Base-by-base conservation (phyloP, 2,329 filamentous ascomycete species). In the Leptosphaerulina australis region DNA sequence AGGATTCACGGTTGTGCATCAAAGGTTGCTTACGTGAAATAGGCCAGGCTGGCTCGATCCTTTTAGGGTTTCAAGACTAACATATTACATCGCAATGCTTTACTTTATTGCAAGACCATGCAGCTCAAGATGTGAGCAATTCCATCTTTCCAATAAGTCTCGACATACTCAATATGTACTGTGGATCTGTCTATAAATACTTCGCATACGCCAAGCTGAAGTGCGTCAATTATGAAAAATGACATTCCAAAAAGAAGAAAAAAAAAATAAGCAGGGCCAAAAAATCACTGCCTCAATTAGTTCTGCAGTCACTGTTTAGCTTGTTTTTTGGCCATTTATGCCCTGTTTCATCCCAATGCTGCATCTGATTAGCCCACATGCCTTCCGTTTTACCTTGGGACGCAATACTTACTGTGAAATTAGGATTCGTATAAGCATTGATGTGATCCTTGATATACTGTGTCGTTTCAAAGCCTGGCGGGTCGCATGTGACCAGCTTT, bases 401-500 rank as follows among this genome's bases (percentile, higher is more conserved):
- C n/a, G n/a, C n/a, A n/a, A n/a, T n/a, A 73, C 78, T 71, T 61
- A 79, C 77, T 9, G 81, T 83, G 1, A 76, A 55, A 58, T 83
- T 82, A 0, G 74, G 70, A 60, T 81, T 80, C 26, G 70, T 75
- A 55, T 81, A 81, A 17, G 79, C 76, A 35, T 68, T 67, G 0
- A 74, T 71, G 53, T 81, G 79, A 18, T 76, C 65, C 43, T 71
- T 68, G 59, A 81, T 81, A 48, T 81, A 81, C 44, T 77, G 60
- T 0, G 79, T 81, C 2, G 79, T 81, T 53, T 79, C 76, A 53
- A 77, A 81, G 3, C 79, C 80, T 1, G 75, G 75, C 6, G 80
- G 81, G 64, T 83, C 81, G 62, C 81, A 83, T 10, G 80, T 83
- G 14, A 83, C 71, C 48, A 73, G 72, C 44, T 73, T 69, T 44